Conservation (phyloP, 441 rosid genomes). For the Syzygium malaccense region DNA sequence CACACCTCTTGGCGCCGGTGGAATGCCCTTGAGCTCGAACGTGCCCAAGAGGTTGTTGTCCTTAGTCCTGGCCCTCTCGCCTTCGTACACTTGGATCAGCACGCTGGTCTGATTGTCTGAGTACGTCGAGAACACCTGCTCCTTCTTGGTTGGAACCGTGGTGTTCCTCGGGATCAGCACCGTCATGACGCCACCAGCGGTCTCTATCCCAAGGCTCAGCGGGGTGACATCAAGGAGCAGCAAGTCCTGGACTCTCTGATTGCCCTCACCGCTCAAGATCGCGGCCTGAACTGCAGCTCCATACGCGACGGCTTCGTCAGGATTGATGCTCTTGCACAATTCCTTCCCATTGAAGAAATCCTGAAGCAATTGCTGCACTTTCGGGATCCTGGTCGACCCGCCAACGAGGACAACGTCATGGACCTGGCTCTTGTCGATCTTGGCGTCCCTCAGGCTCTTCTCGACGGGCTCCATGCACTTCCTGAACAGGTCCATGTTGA, state of each 20-base stretch:
- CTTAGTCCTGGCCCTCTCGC: neutral
- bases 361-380: neutral
- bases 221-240: slow-evolving; percentile 1
- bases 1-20: neutral
- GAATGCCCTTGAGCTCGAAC: neutral
- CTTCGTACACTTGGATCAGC: neutral
- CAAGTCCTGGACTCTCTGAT: neutral
- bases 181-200: neutral
- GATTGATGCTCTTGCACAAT: slow-evolving; percentile 2
- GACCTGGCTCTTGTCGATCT: neutral
- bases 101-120: neutral
- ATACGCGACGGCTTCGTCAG: slow-evolving; percentile 1
- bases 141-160: neutral
- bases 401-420: neutral
- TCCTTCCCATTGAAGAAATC: neutral
- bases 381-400: slow-evolving; percentile 1
- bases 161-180: slow-evolving; percentile 3
- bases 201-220: neutral
- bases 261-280: neutral
- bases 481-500: slow-evolving; percentile 3
- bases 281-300: slow-evolving; percentile 3
- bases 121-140: neutral
- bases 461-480: neutral
- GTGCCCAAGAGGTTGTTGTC: neutral
- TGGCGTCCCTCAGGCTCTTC: neutral